Base-by-base conservation (phyloP, 805 yeast genomes). In the Danielia oregonensis region DNA sequence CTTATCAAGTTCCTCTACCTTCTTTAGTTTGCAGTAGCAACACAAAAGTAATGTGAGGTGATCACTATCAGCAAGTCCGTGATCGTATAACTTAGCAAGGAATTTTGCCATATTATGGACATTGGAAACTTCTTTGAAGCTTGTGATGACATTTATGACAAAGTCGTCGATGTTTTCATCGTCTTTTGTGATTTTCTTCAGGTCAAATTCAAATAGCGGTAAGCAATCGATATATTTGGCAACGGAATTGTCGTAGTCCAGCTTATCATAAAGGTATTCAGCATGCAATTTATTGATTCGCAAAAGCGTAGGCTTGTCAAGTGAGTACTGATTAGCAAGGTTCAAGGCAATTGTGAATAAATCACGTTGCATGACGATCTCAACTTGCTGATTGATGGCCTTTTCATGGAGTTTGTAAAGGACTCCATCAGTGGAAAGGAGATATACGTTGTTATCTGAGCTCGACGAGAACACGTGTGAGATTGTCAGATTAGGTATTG, bases 11-110 rank as follows among this genome's bases (percentile, higher is more conserved):
- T 79, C 79, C 1, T 70, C 73, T 3, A 68, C 70, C 40, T 72
- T 72, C 40, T 82, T 84, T 47, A 86, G 59, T 51, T 88, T 87
- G 40, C 95, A 85, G 49, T 82, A 79, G 32, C 91, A 79, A 40
- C 91, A 82, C 17, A 89, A 58, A 26, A 89, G 64, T 17, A 91
- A 59, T 0, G 96, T 88, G 5, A 87, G 72, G 55, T 91, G 97
- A 51, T 88, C 94, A 19, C 76, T 69, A n/a, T 76, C 74, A 0
- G 95, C 80, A 10, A 71, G 45, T 2, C 72, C 70, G 27, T 68
- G 56, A 6, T 70, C 70, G 35, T 83, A 66, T 43, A 88, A 64
- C 9, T 72, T 72, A 54, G 78, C 78, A 22, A 88, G 61, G 43
- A 82, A 88, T 26, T 65, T 64, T 0, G 86, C 72, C 48, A 89